A percentile compares a stretch with the other conserved stretches of the same genome.
Conservation (phyloP, 768 basidiomycete genomes). For the Inosperma sp. region DNA sequence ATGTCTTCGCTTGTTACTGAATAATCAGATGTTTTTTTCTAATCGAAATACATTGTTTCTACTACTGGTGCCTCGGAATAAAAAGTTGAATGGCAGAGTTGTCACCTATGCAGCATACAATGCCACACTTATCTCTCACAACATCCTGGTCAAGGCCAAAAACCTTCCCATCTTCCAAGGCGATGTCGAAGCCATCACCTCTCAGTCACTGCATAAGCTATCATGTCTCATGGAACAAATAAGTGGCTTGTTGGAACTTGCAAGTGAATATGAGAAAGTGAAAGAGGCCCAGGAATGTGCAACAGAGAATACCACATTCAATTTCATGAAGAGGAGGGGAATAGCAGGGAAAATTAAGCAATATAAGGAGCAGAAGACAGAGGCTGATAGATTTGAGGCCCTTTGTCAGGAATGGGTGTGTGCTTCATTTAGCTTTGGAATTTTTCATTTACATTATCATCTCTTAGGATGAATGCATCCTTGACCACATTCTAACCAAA, state of each 20-base stretch:
- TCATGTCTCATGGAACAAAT: slow-evolving; percentile 85
- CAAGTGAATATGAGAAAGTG: slow-evolving; percentile 90
- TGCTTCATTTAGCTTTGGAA: not conserved
- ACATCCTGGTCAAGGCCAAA: no score
- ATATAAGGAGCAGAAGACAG: no score
- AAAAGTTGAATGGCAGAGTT: no score
- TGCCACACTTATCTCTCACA: slow-evolving; percentile 71
- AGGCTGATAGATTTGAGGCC: no score
- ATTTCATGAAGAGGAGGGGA: no score
- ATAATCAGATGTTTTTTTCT: not conserved
- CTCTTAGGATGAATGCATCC: slow-evolving; percentile 69
- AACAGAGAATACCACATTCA: slow-evolving; percentile 93
- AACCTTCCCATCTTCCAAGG: slow-evolving; percentile 99
- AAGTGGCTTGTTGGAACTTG: no score
- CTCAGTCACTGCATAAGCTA: slow-evolving; percentile 87
- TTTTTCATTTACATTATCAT: not conserved
- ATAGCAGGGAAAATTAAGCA: no score
- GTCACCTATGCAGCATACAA: slow-evolving; percentile 88
- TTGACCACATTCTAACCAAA: slow-evolving; percentile 80
- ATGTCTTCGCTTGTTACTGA: no score
- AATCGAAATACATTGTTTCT: slow-evolving; percentile 58
- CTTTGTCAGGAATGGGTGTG: slow-evolving; percentile 69
- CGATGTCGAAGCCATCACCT: slow-evolving; percentile 96
- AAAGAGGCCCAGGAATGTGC: slow-evolving; percentile 84
- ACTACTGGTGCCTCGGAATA: slow-evolving; percentile 86